These are phyloP conservation scores for Beauveria sp. DNA, from an alignment of 2,329 filamentous ascomycete species.

Conservation along the genomic window DNA sequence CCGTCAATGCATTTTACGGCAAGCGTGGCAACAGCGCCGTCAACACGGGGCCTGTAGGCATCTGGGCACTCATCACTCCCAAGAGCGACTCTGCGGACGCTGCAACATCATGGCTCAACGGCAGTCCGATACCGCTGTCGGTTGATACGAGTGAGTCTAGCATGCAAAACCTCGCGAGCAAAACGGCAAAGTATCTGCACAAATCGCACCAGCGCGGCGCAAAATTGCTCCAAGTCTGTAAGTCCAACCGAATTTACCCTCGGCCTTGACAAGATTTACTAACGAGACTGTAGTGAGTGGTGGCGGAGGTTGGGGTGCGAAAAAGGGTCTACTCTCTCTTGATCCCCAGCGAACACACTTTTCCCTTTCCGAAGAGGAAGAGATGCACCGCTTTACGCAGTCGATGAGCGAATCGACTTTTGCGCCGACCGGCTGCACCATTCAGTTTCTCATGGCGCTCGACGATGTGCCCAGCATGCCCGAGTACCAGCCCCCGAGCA, in stretches of 20 bases:
- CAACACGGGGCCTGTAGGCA: conserved; percentile 41
- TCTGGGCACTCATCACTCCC: conserved; percentile 68
- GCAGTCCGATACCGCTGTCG: conserved; percentile 1
- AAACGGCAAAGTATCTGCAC: conserved; percentile 23
- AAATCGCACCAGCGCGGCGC: conserved; percentile 34
- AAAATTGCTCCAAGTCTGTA: conserved; percentile 39
- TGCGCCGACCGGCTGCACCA: conserved; percentile 53
- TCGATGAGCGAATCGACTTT: conserved; percentile 42
- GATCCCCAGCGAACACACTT: conserved; percentile 58
- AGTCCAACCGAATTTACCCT: conserved; percentile 16
- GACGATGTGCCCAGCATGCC: conserved; percentile 20
- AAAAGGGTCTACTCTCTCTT: conserved; percentile 69
- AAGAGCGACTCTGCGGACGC: conserved; percentile 14
- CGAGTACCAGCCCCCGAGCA: conserved; percentile 12
- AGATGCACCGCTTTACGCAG: conserved; percentile 46
- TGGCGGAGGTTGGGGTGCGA: conserved; percentile 77
- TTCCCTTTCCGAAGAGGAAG: conserved; percentile 37
- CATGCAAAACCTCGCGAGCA: conserved; percentile 16
- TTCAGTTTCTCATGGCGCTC: conserved; percentile 56
- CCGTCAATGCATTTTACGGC: conserved; percentile 53
- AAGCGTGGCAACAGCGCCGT: conserved; percentile 20
- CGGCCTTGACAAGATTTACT: conserved; percentile 13
- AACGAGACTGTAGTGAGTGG: conserved; percentile 52
- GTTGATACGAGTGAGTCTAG: conserved; percentile 11
- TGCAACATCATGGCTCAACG: conserved; percentile 10